A percentile compares a stretch with the other conserved stretches of the same genome.
Evolutionary conservation across 1,284 basidiomycete genomes (phyloP).

Genomic region (Marasmius tenuissimus): DNA sequence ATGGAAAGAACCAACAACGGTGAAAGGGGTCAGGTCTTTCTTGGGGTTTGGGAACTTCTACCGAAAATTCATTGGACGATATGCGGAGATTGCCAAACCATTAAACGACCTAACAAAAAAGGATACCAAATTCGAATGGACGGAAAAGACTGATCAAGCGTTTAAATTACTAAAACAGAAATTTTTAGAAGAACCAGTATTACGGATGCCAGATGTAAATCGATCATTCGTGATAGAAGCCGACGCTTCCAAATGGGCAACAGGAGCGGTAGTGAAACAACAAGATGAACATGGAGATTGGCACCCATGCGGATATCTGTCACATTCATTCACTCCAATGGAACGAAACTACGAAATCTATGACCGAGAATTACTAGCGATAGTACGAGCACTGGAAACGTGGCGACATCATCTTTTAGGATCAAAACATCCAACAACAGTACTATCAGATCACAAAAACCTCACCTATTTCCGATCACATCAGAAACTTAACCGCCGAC

Average conservation of each 20-base stretch:
- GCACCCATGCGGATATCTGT: neutral
- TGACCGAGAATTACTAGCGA: neutral
- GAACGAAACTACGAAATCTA: neutral
- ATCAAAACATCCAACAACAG: neutral
- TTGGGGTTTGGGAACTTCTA: neutral
- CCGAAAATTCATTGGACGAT: neutral
- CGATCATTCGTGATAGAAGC: neutral
- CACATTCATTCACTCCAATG: neutral
- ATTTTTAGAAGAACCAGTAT: neutral
- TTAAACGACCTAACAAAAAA: neutral
- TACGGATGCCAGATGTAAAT: neutral
- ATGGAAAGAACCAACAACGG: neutral
- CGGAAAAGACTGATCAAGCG: neutral
- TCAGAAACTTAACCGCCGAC: neutral
- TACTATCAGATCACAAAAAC: too few relatives aligned
- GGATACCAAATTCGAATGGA: neutral
- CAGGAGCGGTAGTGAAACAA: neutral
- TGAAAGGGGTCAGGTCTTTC: neutral
- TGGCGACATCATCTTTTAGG: constrained; percentile 11
- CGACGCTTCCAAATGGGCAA: neutral
- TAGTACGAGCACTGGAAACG: constrained; percentile 8
- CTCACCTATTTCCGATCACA: neutral
- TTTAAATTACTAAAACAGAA: neutral
- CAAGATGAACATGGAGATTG: neutral
- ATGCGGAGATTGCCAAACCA: neutral